Conservation (phyloP, 2,329 filamentous ascomycete species). For the Rhynchosporium agropyri region DNA sequence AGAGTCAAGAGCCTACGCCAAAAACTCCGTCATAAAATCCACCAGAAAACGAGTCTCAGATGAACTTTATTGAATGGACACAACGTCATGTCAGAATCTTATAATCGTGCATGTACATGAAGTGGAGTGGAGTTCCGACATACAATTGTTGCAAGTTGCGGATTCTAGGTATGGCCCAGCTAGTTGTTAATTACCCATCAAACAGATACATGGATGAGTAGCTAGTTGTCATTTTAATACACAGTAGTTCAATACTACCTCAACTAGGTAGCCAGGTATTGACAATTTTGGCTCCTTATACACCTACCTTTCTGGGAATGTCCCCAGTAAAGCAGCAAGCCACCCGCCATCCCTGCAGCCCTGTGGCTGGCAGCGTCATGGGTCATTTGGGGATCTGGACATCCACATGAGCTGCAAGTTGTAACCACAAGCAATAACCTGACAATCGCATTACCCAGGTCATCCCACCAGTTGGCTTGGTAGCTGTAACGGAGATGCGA, state of each 20-base stretch:
- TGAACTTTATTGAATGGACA: no score
- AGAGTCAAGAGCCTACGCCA: no score
- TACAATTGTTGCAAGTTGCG: no score
- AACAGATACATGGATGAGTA: no score
- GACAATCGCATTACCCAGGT: not conserved
- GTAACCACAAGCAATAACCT: not conserved
- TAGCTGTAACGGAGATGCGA: not conserved
- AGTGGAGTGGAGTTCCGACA: no score
- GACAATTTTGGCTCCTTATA: not conserved
- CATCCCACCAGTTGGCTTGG: conserved; percentile 8
- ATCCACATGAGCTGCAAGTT: not conserved
- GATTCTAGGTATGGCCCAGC: no score
- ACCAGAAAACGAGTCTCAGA: no score
- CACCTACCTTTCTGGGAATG: not conserved
- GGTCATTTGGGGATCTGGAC: not conserved
- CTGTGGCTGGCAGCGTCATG: conserved; percentile 10
- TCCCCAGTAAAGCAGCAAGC: not conserved
- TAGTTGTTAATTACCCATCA: no score
- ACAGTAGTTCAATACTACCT: not conserved
- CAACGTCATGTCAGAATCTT: no score
- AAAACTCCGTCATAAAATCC: no score
- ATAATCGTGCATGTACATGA: no score
- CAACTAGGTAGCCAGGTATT: not conserved
- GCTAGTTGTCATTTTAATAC: not conserved
- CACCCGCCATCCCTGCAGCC: conserved; percentile 13